Base-by-base conservation (phyloP, 2,329 filamentous ascomycete genomes). In the Blastomyces parvus region DNA sequence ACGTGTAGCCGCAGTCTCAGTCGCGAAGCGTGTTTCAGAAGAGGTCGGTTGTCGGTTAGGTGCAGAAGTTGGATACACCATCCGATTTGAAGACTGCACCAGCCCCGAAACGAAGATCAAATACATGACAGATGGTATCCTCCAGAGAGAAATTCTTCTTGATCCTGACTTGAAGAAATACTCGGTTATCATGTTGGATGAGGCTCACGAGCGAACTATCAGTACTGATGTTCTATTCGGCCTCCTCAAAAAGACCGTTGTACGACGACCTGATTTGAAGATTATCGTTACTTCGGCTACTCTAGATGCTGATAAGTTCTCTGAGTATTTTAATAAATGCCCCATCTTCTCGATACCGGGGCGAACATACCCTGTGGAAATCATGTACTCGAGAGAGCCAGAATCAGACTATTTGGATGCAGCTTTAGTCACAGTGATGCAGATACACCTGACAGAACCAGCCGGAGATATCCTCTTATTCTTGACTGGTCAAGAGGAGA, bases 111-210 rank as follows among this genome's bases (percentile, higher is more conserved):
- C 94, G 0, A 90, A 88, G 72, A 96, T 99, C 80, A 99, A 99
- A 79, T 99, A 99, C 79, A 97, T 99, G 93, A 99, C 94, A 19
- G 94, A 99, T 71, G 94, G 94, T 76, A 97, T 97, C 90, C 84
- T 99, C 74, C 87, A 97, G 78, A 85, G 94, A 79, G 94, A 99
- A 78, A 91, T 97, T 73, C 82, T 99, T 60, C 83, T 97, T 68
- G 94, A 99, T 73, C 89, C 92, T 0, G 89, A 96, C 70, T 79
- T 99, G 68, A 89, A 84, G 71, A 86, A 89, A 67, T 99, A 99
- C 73, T 96, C 91, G 0, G 91, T 94, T 65, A 97, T 99, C 71
- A 99, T 99, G 88, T 83, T 99, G 69, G 94, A 99, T 74, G 94
- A 99, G 74, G 94, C 94, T 3, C 94, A 99, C 85, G 94, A 99